Evolutionary conservation across 179 eudicot species (phyloP).

Genomic region (Silene vulgaris): DNA sequence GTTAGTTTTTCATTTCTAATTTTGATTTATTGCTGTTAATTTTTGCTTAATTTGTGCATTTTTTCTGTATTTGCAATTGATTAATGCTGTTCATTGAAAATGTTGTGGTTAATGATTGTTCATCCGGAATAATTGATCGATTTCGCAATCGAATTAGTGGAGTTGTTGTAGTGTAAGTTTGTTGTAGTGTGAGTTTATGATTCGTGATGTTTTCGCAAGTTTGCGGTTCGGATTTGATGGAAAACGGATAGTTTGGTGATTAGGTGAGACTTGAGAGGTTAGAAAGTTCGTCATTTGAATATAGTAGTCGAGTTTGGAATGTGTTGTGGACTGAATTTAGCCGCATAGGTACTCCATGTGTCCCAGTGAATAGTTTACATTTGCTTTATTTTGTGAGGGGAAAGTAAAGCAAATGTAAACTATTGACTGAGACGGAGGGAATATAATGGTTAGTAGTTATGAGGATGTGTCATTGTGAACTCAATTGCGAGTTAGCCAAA

Average conservation of each 20-base stretch:
- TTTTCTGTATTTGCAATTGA: neutral
- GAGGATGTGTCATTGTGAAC: neutral
- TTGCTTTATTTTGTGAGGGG: too few species aligned
- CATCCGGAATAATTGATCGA: too few species aligned
- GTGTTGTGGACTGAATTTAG: neutral
- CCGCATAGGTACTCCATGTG: too few species aligned
- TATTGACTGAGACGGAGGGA: too few species aligned
- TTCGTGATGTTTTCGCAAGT: neutral
- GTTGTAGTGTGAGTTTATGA: neutral
- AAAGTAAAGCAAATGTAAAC: too few species aligned
- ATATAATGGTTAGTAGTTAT: neutral
- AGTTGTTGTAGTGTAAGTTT: too few species aligned
- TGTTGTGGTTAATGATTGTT: neutral
- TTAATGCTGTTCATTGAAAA: neutral
- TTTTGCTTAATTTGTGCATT: neutral
- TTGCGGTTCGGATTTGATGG: neutral
- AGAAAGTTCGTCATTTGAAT: neutral
- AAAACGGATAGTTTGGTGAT: neutral
- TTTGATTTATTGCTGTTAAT: neutral
- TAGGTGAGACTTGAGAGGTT: neutral
- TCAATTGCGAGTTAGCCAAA: neutral
- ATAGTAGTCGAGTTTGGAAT: neutral
- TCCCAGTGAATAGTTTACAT: too few species aligned
- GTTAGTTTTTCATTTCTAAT: neutral
- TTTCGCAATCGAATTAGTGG: too few species aligned